Percentiles rank a stretch among this genome's conserved stretches.
These are phyloP conservation scores for Boletus subparvulus DNA, from an alignment of 768 basidiomycete genomes.

Conservation along the genomic window DNA sequence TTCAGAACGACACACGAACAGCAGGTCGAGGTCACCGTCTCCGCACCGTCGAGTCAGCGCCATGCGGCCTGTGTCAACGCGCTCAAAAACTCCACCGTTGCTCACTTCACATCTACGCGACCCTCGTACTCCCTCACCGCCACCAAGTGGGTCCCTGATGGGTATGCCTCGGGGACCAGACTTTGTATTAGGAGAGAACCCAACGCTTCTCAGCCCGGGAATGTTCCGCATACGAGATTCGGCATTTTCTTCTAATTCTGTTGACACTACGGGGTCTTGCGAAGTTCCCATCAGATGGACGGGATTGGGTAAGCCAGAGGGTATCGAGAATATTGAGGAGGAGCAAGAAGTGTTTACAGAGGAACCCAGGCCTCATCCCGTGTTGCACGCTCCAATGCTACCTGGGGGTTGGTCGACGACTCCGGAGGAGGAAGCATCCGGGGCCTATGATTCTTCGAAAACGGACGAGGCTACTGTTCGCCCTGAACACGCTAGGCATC, in stretches of 20 bases:
- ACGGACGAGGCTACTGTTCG: conserved; percentile 28
- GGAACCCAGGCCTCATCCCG: conserved; percentile 21
- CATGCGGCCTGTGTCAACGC: conserved; percentile 36
- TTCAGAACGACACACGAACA: conserved; percentile 17
- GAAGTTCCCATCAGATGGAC: conserved; percentile 67
- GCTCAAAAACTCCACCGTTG: conserved; percentile 42
- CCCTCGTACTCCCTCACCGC: conserved; percentile 22
- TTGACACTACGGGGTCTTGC: conserved; percentile 41
- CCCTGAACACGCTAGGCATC: conserved; percentile 27
- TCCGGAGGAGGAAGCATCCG: conserved; percentile 50
- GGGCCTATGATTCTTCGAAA: conserved; percentile 25
- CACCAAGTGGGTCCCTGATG: conserved; percentile 15
- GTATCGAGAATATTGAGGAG: conserved; percentile 38
- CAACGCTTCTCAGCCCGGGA: conserved; percentile 50
- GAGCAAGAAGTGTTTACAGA: conserved; percentile 32
- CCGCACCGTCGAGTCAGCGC: conserved; percentile 27
- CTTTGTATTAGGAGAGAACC: conserved; percentile 24
- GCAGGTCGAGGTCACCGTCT: conserved; percentile 25
- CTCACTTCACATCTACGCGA: conserved; percentile 32
- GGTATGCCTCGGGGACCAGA: conserved; percentile 22
- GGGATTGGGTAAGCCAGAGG: conserved; percentile 42
- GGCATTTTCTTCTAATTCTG: conserved; percentile 50
- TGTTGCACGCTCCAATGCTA: conserved; percentile 38
- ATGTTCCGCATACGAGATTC: conserved; percentile 63
- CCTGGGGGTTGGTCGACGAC: conserved; percentile 58